Conservation (phyloP, 78 protist genomes). For the slime mould (Dictyostelium discoideum) region DNA sequence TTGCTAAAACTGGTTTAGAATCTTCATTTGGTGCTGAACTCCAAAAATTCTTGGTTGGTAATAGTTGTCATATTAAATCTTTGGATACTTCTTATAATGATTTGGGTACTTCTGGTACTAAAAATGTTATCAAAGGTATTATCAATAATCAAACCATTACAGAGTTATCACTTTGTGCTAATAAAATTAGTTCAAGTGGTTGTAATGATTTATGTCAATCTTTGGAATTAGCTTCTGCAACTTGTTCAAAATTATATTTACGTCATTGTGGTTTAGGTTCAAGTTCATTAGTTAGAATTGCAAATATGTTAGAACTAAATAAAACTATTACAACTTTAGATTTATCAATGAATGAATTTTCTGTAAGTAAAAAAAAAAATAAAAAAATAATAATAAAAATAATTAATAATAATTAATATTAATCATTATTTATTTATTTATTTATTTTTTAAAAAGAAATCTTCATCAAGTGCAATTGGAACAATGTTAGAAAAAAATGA, state of each 20-base stretch:
- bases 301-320: conserved; percentile 47
- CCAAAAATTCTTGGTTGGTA: conserved; percentile 31
- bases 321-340: conserved; percentile 23
- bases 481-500: background rate
- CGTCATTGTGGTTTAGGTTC: conserved; percentile 53
- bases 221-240: conserved; percentile 8
- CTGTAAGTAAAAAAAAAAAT: conserved; percentile 2
- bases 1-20: conserved; percentile 30
- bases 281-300: conserved; percentile 50
- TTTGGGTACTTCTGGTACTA: conserved; percentile 40
- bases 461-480: background rate
- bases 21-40: conserved; percentile 36
- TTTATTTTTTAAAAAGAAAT: conserved; percentile 10
- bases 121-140: conserved; percentile 55
- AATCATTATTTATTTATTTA: background rate
- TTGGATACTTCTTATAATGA: conserved; percentile 44
- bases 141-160: conserved; percentile 2
- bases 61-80: background rate
- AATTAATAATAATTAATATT: background rate
- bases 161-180: conserved; percentile 41
- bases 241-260: conserved; percentile 14
- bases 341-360: conserved; percentile 64
- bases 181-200: conserved; percentile 13
- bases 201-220: conserved; percentile 33
- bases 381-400: background rate